Base-by-base conservation (phyloP, 2,329 filamentous ascomycete genomes). In the Ascochyta rabiei region DNA sequence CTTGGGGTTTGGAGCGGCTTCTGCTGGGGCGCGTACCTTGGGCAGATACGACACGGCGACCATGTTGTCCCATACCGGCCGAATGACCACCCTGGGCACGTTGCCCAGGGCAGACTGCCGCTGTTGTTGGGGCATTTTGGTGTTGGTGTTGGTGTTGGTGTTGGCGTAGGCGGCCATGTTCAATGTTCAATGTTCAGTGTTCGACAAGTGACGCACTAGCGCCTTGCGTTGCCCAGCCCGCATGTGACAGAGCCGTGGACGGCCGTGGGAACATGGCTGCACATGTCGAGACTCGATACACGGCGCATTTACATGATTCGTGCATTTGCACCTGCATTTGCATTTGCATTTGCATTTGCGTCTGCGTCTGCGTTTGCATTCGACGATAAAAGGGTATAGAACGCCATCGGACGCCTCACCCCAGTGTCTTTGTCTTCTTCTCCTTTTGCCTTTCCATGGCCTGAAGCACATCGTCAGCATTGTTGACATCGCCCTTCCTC, bases 401-500 rank as follows among this genome's bases (percentile, higher is more conserved):
- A 18, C 46, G 33, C 26, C 19, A 28, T 3, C n/a, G 28, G 16
- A 15, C 9, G 19, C 23, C 26, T 49, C 19, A 56, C 15, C 60
- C 60, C 23, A 62, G 37, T 18, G 60, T 58, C 54, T 63, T 64
- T 5, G 63, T 60, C 60, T 67, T 69, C 54, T 73, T 69, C 53
- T 77, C 76, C 70, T 82, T 83, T 60, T 84, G 79, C 61, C 82
- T 80, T 70, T 95, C 89, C 66, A 96, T 83, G 24, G 91, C 89
- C 53, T 84, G 84, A 80, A 96, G 78, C 48, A 96, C 90, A 79
- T 96, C 91, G 5, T 84, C 84, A 13, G 86, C 89, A 75, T 82
- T 93, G 69, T 98, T 91, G 55, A 77, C 86, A 72, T 93, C 89
- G 0, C 89, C 89, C 73, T 90, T 91, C 68, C 86, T 84, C 79